Evolutionary conservation across 2,329 filamentous ascomycete genomes (phyloP), one percentile per base, ranked within the genome.

Genomic region (Cercospora sojina): DNA sequence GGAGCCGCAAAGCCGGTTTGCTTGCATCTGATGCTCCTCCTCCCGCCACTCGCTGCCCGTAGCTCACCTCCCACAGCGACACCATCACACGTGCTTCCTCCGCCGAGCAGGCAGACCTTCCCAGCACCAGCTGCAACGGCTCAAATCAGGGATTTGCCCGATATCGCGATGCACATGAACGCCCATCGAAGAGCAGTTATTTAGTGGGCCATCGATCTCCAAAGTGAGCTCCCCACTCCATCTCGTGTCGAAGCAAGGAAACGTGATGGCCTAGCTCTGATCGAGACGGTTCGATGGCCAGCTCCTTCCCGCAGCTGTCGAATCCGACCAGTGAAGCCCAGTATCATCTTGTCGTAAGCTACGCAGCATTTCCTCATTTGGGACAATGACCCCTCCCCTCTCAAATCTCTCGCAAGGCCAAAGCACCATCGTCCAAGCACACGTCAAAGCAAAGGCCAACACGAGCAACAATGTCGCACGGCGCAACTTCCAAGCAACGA

Each of bases 121-220:
- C 16, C 35, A n/a, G 35, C 35, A 6, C 35, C 35, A 41, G 35
- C 35, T 41, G 23, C 25, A 29, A 74, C 73, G 51, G 47, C 55
- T 64, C 49, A 41, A 41, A 41, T 41, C 35, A 41, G n/a, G 35
- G n/a, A 41, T 41, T n/a, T 41, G n/a, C 16, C 35, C 35, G 35
- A 41, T 41, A 41, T 41, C 35, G 35, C 35, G 35, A 41, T 41
- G 16, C 35, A 41, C 16, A 41, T 41, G 35, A 41, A 41, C 16
- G 35, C n/a, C 35, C 35, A n/a, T 41, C 35, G 35, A n/a, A 8
- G 16, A 41, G 35, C 35, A n/a, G 35, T 8, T 16, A n/a, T 41
- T 41, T 8, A 41, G 35, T 9, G 35, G 35, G 16, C 35, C 35
- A 41, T 41, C 35, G 35, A 41, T 41, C 16, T 41, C 35, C 35